phyloP scores from a whole-genome alignment of 495 filamentous ascomycete genomes.

The Melanomma pulvis-pyrius region DNA sequence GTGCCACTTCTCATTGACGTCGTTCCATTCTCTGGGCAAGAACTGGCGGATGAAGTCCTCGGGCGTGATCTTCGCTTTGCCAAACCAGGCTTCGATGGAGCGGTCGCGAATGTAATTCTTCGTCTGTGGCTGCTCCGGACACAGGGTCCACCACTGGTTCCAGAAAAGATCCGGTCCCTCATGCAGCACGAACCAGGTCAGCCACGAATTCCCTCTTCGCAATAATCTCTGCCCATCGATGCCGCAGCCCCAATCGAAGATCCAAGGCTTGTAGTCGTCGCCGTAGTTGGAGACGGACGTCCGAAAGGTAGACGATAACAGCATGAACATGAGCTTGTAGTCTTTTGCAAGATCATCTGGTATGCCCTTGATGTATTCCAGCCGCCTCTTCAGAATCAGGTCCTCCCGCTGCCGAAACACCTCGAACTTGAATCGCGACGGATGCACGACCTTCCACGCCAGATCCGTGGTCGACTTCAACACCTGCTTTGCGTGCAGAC shows the following conservation, averaged over 20 bases:
- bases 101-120: conserved; percentile 32
- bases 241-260: conserved; percentile 32
- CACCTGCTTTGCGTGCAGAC: not conserved
- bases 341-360: conserved; percentile 20
- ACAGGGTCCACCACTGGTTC: conserved; percentile 29
- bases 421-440: conserved; percentile 19
- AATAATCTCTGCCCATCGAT: conserved; percentile 30
- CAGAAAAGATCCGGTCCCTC: conserved; percentile 34
- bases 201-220: conserved; percentile 28
- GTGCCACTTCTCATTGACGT: conserved; percentile 33
- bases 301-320: conserved; percentile 28
- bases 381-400: conserved; percentile 15
- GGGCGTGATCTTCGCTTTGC: conserved; percentile 12
- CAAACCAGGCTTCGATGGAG: conserved; percentile 26
- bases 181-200: conserved; percentile 36
- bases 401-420: conserved; percentile 18
- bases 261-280: conserved; percentile 30
- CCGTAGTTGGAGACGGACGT: conserved; percentile 18
- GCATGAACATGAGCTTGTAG: conserved; percentile 36
- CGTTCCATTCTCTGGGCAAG: conserved; percentile 29
- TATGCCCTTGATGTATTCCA: conserved; percentile 22
- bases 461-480: conserved; percentile 11
- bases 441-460: conserved; percentile 19
- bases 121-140: not conserved
- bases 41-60: conserved; percentile 24